phyloP scores from a whole-genome alignment of 208 protist genomes.

The Trypanosoma rangeli region DNA sequence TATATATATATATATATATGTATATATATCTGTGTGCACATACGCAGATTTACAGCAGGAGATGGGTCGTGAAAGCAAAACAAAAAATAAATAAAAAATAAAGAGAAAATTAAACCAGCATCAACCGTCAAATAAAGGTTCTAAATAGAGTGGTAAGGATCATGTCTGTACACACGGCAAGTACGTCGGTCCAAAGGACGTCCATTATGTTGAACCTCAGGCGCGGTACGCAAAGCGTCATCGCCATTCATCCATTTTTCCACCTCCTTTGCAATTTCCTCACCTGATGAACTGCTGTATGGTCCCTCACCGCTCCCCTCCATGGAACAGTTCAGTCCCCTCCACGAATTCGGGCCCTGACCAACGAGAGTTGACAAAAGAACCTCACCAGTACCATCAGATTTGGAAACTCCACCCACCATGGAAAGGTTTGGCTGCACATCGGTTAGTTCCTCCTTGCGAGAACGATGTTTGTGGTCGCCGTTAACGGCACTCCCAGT shows the following conservation, averaged over 20 bases:
- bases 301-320: constrained; percentile 1
- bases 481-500: neutral
- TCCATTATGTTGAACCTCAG: neutral
- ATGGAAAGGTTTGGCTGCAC: neutral
- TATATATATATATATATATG: no score
- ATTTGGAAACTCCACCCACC: neutral
- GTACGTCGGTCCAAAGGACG: neutral
- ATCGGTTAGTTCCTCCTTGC: neutral
- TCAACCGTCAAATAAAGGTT: no score
- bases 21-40: no score
- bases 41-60: no score
- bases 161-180: constrained; percentile 4
- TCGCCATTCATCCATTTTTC: neutral
- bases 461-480: neutral
- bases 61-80: no score
- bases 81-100: no score
- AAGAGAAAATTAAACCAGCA: no score
- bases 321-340: neutral
- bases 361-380: neutral
- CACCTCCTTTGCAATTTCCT: neutral
- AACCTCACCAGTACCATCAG: neutral
- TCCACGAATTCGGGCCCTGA: no score
- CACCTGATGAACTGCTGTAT: neutral
- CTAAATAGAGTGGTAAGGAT: constrained; percentile 5
- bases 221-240: neutral